These are phyloP conservation scores for Arachis monticola DNA, from an alignment of 331 rosid genomes.

Conservation along the genomic window DNA sequence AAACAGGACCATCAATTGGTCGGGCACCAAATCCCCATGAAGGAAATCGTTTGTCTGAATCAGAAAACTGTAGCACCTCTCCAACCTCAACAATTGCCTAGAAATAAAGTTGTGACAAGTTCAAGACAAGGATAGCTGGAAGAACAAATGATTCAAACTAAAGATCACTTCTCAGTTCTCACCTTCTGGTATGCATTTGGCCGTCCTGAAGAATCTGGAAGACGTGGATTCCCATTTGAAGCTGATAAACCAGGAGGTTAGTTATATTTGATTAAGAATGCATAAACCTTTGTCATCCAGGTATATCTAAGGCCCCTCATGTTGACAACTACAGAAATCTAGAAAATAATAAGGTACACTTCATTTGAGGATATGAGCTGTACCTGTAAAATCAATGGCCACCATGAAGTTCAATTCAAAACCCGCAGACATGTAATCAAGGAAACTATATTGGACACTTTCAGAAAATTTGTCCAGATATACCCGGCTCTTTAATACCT, in stretches of 20 bases:
- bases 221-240: constrained; percentile 98
- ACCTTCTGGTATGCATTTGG: constrained; percentile 96
- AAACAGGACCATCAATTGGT: constrained; percentile 98
- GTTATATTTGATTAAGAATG: constrained; percentile 35
- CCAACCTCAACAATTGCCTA: constrained; percentile 96
- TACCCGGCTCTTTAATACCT: constrained; percentile 80
- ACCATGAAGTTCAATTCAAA: constrained; percentile 95
- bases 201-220: constrained; percentile 98
- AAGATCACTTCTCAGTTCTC: constrained; percentile 75
- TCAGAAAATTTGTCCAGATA: constrained; percentile 76
- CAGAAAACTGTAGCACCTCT: constrained; percentile 93
- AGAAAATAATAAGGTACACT: constrained; percentile 14
- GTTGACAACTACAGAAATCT: constrained; percentile 20
- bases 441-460: constrained; percentile 78
- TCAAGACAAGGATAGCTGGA: constrained; percentile 36
- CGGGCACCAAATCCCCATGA: constrained; percentile 99
- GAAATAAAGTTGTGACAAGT: constrained; percentile 23
- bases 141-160: constrained; percentile 35
- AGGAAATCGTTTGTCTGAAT: constrained; percentile 90
- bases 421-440: constrained; percentile 94
- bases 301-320: constrained; percentile 26
- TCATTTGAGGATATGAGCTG: constrained; percentile 17
- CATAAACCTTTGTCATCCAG: constrained; percentile 27
- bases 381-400: constrained; percentile 96
- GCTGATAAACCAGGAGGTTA: constrained; percentile 66